Conservation (phyloP, 495 filamentous ascomycete species). For the Podospora comata region DNA sequence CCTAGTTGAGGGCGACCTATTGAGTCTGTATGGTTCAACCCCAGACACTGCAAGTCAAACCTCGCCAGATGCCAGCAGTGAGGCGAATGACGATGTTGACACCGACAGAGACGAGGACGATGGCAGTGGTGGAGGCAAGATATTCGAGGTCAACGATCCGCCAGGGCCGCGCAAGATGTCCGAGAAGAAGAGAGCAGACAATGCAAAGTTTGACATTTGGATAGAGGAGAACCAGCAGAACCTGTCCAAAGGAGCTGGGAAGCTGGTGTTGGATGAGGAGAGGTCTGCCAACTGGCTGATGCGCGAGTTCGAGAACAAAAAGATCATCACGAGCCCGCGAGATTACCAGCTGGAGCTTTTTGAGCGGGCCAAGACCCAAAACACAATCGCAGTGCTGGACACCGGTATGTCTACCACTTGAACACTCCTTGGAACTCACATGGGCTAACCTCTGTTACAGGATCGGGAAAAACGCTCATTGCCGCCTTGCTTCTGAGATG, state of each 20-base stretch:
- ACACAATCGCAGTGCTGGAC: conserved; percentile 94
- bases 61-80: neutral
- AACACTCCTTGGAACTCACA: neutral
- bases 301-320: conserved; percentile 34
- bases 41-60: neutral
- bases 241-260: conserved; percentile 14
- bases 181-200: conserved; percentile 49
- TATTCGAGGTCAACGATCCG: conserved; percentile 23
- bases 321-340: conserved; percentile 68
- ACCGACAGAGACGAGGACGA: conserved; percentile 27
- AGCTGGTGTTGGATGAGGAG: conserved; percentile 22
- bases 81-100: conserved; percentile 1
- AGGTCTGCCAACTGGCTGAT: conserved; percentile 27
- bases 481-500: conserved; percentile 82
- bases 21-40: neutral
- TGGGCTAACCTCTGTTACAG: conserved; percentile 39
- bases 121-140: conserved; percentile 11
- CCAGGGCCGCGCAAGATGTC: conserved; percentile 39
- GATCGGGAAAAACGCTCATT: conserved; percentile 96
- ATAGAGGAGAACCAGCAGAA: conserved; percentile 34
- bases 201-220: conserved; percentile 51
- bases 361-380: conserved; percentile 79
- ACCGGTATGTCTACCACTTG: conserved; percentile 55
- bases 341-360: conserved; percentile 94
- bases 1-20: neutral